These are phyloP conservation scores for Pseudozyma sp. DNA, from an alignment of 1,284 basidiomycete genomes.

Conservation along the genomic window DNA sequence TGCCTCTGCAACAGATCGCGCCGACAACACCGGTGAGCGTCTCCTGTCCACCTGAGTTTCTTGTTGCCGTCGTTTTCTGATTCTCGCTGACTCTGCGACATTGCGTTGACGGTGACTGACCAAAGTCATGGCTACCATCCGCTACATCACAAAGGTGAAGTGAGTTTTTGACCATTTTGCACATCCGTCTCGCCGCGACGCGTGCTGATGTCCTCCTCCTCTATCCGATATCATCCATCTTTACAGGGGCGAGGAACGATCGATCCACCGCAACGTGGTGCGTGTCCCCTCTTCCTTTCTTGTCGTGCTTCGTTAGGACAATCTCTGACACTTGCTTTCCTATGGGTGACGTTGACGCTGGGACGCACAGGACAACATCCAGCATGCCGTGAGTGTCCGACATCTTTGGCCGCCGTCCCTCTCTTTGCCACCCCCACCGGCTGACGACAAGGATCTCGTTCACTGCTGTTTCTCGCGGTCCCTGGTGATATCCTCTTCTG, in stretches of 20 bases:
- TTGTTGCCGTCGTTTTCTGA: no score
- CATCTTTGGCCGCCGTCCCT: background rate
- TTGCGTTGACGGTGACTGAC: background rate
- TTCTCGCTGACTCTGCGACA: background rate
- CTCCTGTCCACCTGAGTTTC: no score
- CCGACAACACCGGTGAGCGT: conserved; percentile 19
- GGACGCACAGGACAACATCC: background rate
- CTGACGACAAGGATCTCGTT: conserved; percentile 5
- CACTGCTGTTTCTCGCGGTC: conserved; percentile 1
- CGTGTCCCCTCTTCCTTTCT: background rate
- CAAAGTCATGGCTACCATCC: conserved; percentile 31
- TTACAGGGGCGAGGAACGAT: conserved; percentile 6
- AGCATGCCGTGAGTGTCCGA: conserved; percentile 3
- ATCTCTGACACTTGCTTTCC: background rate
- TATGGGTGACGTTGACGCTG: background rate
- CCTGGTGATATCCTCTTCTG: conserved; percentile 1
- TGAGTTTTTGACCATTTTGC: background rate
- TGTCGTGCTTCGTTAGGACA: no score
- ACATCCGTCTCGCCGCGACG: no score
- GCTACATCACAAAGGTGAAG: conserved; percentile 23
- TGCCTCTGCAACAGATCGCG: conserved; percentile 11
- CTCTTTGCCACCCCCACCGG: background rate
- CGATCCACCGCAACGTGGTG: conserved; percentile 32
- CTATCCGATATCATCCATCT: no score
- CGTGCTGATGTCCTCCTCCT: no score